Evolutionary conservation across 495 filamentous ascomycete species (phyloP).

Genomic region (Trichoderma gamsii): DNA sequence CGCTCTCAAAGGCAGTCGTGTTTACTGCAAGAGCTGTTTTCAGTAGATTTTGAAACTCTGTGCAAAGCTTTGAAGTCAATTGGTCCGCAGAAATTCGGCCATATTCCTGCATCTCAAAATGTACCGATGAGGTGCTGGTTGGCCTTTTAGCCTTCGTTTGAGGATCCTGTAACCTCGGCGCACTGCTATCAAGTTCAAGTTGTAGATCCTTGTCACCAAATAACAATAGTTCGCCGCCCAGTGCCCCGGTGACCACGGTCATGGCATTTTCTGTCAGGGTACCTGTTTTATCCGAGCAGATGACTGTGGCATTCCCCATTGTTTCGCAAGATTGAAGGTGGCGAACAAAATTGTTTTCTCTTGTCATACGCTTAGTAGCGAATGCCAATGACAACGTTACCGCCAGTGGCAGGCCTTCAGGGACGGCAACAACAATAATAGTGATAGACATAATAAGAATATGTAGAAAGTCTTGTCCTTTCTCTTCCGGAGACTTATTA

Average conservation of each 20-base stretch:
- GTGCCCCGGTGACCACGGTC: constrained; percentile 61
- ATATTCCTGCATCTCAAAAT: constrained; percentile 49
- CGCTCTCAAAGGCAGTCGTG: constrained; percentile 68
- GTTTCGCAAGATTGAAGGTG: constrained; percentile 73
- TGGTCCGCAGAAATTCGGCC: constrained; percentile 29
- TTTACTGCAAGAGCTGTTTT: constrained; percentile 59
- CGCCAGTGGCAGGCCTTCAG: constrained; percentile 74
- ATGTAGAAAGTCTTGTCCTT: constrained; percentile 68
- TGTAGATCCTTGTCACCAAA: constrained; percentile 44
- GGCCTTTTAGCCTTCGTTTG: not conserved
- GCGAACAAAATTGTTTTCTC: constrained; percentile 76
- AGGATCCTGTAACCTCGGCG: constrained; percentile 30
- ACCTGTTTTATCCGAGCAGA: constrained; percentile 84
- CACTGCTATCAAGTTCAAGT: constrained; percentile 18
- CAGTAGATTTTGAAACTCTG: not conserved
- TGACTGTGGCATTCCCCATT: constrained; percentile 80
- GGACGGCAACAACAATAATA: constrained; percentile 76
- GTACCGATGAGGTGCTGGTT: constrained; percentile 42
- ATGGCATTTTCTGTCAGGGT: constrained; percentile 74
- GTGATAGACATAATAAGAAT: constrained; percentile 81
- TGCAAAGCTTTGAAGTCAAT: not conserved
- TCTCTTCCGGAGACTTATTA: constrained; percentile 43
- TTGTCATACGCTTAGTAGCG: constrained; percentile 72
- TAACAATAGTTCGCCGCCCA: constrained; percentile 46
- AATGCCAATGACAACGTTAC: constrained; percentile 77